Percentiles rank a stretch among this genome's conserved stretches.
Evolutionary conservation across 1,139 yeast species (phyloP).

Genomic region (Suzukiozyma palmioleophila): DNA sequence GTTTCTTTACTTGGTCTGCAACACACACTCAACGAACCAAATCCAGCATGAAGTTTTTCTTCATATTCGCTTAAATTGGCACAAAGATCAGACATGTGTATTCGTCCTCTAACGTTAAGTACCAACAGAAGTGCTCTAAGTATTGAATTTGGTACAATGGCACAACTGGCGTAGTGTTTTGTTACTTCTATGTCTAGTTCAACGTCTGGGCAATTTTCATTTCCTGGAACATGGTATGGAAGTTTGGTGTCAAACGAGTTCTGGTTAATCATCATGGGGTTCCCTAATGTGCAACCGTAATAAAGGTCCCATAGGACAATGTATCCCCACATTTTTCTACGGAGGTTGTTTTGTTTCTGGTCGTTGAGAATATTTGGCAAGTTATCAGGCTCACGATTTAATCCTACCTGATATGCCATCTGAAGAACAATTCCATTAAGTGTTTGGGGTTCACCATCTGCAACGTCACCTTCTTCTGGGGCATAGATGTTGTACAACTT

Average conservation of each 20-base stretch:
- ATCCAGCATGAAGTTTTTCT: slow-evolving; percentile 12
- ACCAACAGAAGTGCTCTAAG: slow-evolving; percentile 8
- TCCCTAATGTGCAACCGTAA: slow-evolving; percentile 38
- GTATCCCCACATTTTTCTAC: slow-evolving; percentile 50
- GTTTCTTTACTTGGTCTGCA: slow-evolving; percentile 14
- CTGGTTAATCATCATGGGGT: slow-evolving; percentile 26
- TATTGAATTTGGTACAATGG: neutral
- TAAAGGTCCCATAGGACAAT: slow-evolving; percentile 30
- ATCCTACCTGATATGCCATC: slow-evolving; percentile 41
- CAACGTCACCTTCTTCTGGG: slow-evolving; percentile 51
- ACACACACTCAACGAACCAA: slow-evolving; percentile 21
- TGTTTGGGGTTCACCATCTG: slow-evolving; percentile 39
- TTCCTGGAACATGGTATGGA: slow-evolving; percentile 21
- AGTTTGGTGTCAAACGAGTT: slow-evolving; percentile 34
- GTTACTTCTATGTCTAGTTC: slow-evolving; percentile 14
- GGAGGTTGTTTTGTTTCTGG: slow-evolving; percentile 27
- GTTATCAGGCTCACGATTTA: slow-evolving; percentile 39
- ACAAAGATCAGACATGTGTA: slow-evolving; percentile 21
- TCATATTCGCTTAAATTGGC: slow-evolving; percentile 19
- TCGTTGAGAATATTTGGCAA: slow-evolving; percentile 15
- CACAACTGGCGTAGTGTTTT: neutral
- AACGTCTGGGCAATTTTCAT: slow-evolving; percentile 10
- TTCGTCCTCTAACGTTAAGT: slow-evolving; percentile 19
- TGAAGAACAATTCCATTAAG: slow-evolving; percentile 34
- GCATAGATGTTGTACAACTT: slow-evolving; percentile 43